Base-by-base conservation (phyloP, 768 basidiomycete species). In the Russula olivacea region DNA sequence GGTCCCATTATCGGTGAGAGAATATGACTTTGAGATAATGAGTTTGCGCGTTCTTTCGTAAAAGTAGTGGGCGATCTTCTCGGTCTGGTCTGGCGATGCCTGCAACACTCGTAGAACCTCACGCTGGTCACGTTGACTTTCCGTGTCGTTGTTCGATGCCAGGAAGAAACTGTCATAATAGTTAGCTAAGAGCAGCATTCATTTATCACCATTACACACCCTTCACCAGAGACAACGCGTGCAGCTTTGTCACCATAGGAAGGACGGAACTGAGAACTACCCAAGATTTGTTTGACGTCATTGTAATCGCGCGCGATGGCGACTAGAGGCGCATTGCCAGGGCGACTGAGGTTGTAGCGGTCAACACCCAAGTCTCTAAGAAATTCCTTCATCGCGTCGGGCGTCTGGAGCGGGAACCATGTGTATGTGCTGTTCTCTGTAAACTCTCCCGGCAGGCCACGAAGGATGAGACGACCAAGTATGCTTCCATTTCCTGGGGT, bases 371-470 rank as follows among this genome's bases (percentile, higher is more conserved):
- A 69, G 36, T 88, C 81, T 56, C 71, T 77, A 59, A 92, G 74
- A 70, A 85, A 72, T 1, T 69, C 73, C 62, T 81, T 75, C 89
- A 92, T 91, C 2, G 83, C 72, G 0, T 79, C 76, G 4, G 91
- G 91, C 0, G 86, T 88, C 84, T 92, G 86, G 49, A 93, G 78
- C n/a, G 91, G 88, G 85, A 92, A 93, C 83, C 89, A 91, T 4
- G 91, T 84, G 71, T 89, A 93, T 52, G 83, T 75, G 63, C 87
- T 89, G 71, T 87, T 84, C 61, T 82, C 79, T 0, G 80, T 79
- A 74, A 80, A 93, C 70, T 89, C 75, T 54, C 83, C 74, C 1
- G 91, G 90, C 1, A 93, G 79, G 21, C 83, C 84, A 51, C 91
- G 88, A 54, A 91, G 76, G 73, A 93, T 75, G 36, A 93, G 80